These are phyloP conservation scores for Lasiosphaeris hirsuta DNA, from an alignment of 495 filamentous ascomycete genomes.

Conservation along the genomic window DNA sequence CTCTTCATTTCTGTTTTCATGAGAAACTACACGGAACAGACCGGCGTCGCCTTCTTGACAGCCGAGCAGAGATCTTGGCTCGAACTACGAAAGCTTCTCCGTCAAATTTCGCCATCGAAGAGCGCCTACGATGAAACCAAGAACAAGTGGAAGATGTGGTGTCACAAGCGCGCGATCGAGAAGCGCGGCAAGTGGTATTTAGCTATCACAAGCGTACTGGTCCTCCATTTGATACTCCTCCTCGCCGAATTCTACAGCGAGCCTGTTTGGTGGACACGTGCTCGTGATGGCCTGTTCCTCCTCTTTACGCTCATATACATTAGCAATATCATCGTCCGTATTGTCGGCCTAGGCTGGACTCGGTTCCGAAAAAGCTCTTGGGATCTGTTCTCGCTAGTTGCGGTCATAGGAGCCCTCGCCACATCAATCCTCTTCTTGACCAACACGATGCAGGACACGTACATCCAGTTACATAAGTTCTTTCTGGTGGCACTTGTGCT, in stretches of 20 bases:
- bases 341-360: slow-evolving; percentile 88
- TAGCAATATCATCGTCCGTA: slow-evolving; percentile 76
- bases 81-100: slow-evolving; percentile 86
- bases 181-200: slow-evolving; percentile 93
- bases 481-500: slow-evolving; percentile 89
- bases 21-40: slow-evolving; percentile 99
- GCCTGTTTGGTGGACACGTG: slow-evolving; percentile 57
- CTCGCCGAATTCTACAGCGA: slow-evolving; percentile 84
- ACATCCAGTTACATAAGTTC: slow-evolving; percentile 81
- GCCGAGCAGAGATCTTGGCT: slow-evolving; percentile 97
- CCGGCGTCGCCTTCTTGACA: slow-evolving; percentile 93
- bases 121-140: slow-evolving; percentile 71
- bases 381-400: slow-evolving; percentile 85
- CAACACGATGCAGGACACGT: slow-evolving; percentile 52
- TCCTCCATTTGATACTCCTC: slow-evolving; percentile 79
- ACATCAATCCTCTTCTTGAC: slow-evolving; percentile 68
- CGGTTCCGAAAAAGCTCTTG: slow-evolving; percentile 91
- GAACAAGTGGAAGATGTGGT: slow-evolving; percentile 82
- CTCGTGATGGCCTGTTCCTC: slow-evolving; percentile 77
- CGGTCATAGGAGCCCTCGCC: slow-evolving; percentile 78
- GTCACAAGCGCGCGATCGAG: slow-evolving; percentile 87
- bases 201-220: slow-evolving; percentile 70
- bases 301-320: slow-evolving; percentile 82
- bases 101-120: slow-evolving; percentile 92
- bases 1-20: slow-evolving; percentile 99